Evolutionary conservation across 139 green algal genomes (phyloP).

Genomic region (Micractinium conductrix): DNA sequence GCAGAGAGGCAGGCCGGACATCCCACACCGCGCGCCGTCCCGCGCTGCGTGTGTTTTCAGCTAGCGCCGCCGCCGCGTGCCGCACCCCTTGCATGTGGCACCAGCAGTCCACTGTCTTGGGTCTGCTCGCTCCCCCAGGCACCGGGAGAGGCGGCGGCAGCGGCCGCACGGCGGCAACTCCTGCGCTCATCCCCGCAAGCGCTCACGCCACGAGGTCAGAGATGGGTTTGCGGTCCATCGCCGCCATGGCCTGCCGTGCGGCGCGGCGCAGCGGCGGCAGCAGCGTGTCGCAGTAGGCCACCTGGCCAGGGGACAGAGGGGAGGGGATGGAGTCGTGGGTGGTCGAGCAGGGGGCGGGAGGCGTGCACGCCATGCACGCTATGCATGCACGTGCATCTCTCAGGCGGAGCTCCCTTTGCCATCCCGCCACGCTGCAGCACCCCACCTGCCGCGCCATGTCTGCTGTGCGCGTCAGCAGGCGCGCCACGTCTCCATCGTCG

Average conservation of each 20-base stretch:
- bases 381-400: not conserved
- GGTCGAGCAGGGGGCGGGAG: not conserved
- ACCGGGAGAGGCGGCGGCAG: too few relatives aligned
- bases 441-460: slow-evolving; percentile 84
- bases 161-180: too few relatives aligned
- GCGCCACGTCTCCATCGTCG: slow-evolving; percentile 88
- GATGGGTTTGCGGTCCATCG: slow-evolving; percentile 81
- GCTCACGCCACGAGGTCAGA: slow-evolving; percentile 61
- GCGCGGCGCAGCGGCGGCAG: slow-evolving; percentile 56
- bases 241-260: slow-evolving; percentile 59
- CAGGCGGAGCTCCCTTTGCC: not conserved
- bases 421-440: not conserved
- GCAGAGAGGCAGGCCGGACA: too few relatives aligned
- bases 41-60: too few relatives aligned
- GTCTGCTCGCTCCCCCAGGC: too few relatives aligned
- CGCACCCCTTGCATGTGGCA: too few relatives aligned
- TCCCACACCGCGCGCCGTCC: too few relatives aligned
- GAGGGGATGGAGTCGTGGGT: not conserved
- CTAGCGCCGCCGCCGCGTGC: too few relatives aligned
- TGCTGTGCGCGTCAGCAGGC: slow-evolving; percentile 79
- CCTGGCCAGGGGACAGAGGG: slow-evolving; percentile 23
- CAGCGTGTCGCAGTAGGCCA: slow-evolving; percentile 57
- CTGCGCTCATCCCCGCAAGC: too few relatives aligned
- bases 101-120: too few relatives aligned
- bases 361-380: not conserved